Evolutionary conservation across 139 green algal genomes (phyloP), one percentile per base, ranked within the genome.

Genomic region (Coelastrella sp.): DNA sequence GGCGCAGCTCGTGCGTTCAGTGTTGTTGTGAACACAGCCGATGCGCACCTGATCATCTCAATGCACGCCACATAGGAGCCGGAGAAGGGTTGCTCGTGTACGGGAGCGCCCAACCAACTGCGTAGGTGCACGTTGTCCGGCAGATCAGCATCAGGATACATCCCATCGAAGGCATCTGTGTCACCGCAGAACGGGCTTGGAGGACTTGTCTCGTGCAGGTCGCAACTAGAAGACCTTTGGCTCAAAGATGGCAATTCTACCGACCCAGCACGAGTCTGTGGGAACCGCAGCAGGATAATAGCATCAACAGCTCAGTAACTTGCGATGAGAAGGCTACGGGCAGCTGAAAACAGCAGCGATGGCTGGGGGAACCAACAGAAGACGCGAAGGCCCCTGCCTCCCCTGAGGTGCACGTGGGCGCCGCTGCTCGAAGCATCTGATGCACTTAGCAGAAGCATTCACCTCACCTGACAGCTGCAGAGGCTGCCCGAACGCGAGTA

Each of bases 401-500:
- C n/a, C n/a, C n/a, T n/a, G n/a, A n/a, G n/a, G n/a, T n/a, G n/a
- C n/a, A n/a, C n/a, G n/a, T n/a, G n/a, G n/a, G n/a, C n/a, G n/a
- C n/a, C n/a, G n/a, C n/a, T n/a, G n/a, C 61, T 68, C 7, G 61
- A 68, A 10, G 61, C 10, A 7, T 17, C 7, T 68, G 61, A 7
- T 17, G 61, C 7, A 68, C 61, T 17, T 68, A 10, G 4, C 0
- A n/a, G 5, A 7, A 7, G 0, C n/a, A 16, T n/a, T 58, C 22
- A 80, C 7, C 20, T 20, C n/a, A 86, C 80, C 80, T 86, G 80
- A 57, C 59, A 86, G 80, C 80, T 86, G 80, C 80, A 86, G 57
- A 86, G 61, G 80, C 80, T 86, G 59, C 58, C 59, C n/a, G 60
- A 58, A 8, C 80, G 58, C 19, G 3, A 20, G 22, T 75, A 86